Evolutionary conservation across 805 yeast genomes (phyloP).

Genomic region (Saccharomyces eubayanus): DNA sequence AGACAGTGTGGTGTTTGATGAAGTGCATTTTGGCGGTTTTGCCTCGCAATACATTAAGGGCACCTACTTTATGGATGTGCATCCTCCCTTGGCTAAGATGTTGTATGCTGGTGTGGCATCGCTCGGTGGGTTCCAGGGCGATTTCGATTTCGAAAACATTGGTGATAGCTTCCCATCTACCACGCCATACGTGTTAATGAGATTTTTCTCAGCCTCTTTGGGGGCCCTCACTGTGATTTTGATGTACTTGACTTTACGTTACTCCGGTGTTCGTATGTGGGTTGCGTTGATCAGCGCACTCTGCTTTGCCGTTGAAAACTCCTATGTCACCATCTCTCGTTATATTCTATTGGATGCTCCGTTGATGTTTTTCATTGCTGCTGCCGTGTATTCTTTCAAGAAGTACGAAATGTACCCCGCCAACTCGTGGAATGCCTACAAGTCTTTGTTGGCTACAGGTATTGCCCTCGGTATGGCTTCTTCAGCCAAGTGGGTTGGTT

Average conservation of each 20-base stretch:
- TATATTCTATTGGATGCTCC: constrained; percentile 73
- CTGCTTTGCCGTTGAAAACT: constrained; percentile 55
- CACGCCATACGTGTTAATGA: constrained; percentile 59
- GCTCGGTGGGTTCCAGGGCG: constrained; percentile 64
- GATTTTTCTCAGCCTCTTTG: constrained; percentile 57
- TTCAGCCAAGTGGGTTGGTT: constrained; percentile 78
- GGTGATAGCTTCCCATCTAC: constrained; percentile 53
- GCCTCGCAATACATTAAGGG: constrained; percentile 72
- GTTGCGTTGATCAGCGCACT: constrained; percentile 52
- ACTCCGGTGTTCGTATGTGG: constrained; percentile 60
- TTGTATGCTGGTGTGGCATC: constrained; percentile 62
- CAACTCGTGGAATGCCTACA: constrained; percentile 49
- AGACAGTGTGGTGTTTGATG: constrained; percentile 81
- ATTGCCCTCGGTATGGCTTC: constrained; percentile 64
- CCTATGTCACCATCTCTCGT: constrained; percentile 62
- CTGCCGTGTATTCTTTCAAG: constrained; percentile 55
- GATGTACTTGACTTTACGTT: constrained; percentile 58
- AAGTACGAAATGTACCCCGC: constrained; percentile 60
- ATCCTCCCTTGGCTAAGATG: constrained; percentile 76
- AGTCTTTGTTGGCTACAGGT: constrained; percentile 55
- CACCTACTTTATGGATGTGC: constrained; percentile 60
- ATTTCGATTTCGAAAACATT: constrained; percentile 56
- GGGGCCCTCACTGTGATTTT: constrained; percentile 63
- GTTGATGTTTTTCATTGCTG: constrained; percentile 66
- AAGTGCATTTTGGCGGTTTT: constrained; percentile 94